Evolutionary conservation across 108 stramenopile genomes (phyloP).

Genomic region (Fragilariopsis cylindrus): DNA sequence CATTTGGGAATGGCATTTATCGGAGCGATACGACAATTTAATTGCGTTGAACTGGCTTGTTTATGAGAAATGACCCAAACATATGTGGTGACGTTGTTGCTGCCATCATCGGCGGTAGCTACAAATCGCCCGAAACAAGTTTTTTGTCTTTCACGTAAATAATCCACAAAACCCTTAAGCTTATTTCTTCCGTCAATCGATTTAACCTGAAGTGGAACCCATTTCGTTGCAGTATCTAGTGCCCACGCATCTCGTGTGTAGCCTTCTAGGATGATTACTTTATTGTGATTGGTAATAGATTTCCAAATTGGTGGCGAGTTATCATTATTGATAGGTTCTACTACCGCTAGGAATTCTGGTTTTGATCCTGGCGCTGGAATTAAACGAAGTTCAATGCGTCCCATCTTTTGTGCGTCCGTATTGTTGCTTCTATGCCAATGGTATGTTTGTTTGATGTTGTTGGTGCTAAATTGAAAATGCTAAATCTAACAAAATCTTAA

Average conservation of each 20-base stretch:
- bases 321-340: conserved; percentile 34
- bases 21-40: conserved; percentile 41
- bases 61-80: conserved; percentile 69
- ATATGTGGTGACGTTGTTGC: conserved; percentile 16
- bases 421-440: too few relatives aligned
- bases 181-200: conserved; percentile 73
- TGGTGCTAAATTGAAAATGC: too few relatives aligned
- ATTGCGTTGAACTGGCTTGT: conserved; percentile 33
- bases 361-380: conserved; percentile 63
- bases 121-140: conserved; percentile 64
- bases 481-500: too few relatives aligned
- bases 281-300: conserved; percentile 5
- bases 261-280: conserved; percentile 54
- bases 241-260: conserved; percentile 85
- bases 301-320: neutral
- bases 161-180: conserved; percentile 73
- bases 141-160: conserved; percentile 73
- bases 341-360: conserved; percentile 68
- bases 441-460: too few relatives aligned
- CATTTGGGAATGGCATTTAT: conserved; percentile 38
- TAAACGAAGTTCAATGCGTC: conserved; percentile 34
- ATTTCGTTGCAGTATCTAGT: conserved; percentile 16
- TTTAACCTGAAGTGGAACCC: conserved; percentile 33
- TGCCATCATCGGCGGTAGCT: conserved; percentile 22
- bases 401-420: too few relatives aligned